Conservation (phyloP, 305 asterid species). For the Coffea humblotiana region DNA sequence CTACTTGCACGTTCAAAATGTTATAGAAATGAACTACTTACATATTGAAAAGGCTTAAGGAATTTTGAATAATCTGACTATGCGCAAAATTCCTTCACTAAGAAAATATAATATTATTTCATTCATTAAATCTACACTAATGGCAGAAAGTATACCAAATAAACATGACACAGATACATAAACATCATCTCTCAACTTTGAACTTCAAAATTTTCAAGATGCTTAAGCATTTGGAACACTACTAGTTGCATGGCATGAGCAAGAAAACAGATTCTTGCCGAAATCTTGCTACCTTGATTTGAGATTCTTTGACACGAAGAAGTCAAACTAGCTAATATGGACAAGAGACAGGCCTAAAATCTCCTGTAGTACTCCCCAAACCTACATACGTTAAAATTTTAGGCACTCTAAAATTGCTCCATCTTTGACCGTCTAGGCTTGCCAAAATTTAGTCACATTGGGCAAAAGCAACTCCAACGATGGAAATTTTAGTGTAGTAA, state of each 20-base stretch:
- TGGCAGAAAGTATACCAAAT: no score
- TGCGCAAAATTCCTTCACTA: no score
- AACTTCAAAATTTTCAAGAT: background rate
- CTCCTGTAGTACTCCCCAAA: no score
- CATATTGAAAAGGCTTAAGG: no score
- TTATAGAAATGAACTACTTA: no score
- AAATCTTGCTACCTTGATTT: background rate
- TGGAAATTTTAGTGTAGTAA: background rate
- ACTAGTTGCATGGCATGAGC: background rate
- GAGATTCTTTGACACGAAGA: no score
- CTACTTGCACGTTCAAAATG: no score
- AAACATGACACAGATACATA: no score
- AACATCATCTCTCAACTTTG: background rate
- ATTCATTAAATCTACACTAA: no score
- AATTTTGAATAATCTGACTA: no score
- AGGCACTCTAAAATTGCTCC: background rate
- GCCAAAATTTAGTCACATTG: background rate
- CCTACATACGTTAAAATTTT: no score
- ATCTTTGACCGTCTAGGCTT: background rate
- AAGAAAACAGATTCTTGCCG: background rate
- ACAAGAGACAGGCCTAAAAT: background rate
- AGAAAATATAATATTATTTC: no score
- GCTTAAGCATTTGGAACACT: background rate
- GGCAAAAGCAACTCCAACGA: background rate
- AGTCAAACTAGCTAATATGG: background rate